Percentiles rank a stretch among this genome's conserved stretches.
Conservation (phyloP, 2,329 filamentous ascomycete species). For the Trichoderma simmonsii region DNA sequence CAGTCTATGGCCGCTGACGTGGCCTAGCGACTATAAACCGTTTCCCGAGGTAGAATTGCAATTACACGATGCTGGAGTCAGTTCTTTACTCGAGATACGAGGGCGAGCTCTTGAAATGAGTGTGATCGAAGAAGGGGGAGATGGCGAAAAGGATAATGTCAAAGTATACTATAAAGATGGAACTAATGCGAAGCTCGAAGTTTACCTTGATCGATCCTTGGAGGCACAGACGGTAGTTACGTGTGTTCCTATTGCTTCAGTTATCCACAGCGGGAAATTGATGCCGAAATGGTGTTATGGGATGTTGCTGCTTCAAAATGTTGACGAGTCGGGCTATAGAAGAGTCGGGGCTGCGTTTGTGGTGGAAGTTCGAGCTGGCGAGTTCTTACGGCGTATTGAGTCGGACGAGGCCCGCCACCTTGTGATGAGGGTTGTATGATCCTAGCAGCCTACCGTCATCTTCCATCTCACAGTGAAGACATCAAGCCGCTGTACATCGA, state of each 20-base stretch:
- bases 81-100: neutral
- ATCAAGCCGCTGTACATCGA: neutral
- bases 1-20: neutral
- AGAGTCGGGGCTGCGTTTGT: neutral
- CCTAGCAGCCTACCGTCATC: neutral
- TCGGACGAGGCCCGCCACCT: neutral
- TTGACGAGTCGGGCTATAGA: neutral
- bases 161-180: neutral
- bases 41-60: neutral
- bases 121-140: neutral
- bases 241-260: neutral
- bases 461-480: neutral
- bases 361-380: neutral
- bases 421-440: neutral
- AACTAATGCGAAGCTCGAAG: neutral
- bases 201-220: neutral
- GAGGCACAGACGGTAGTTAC: neutral
- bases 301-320: neutral
- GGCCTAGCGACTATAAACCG: neutral
- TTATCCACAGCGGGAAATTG: neutral
- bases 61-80: neutral
- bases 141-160: neutral
- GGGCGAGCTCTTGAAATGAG: neutral
- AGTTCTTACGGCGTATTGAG: neutral
- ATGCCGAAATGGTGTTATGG: neutral